These are phyloP conservation scores for Tolypocladium tundrense DNA, from an alignment of 2,329 filamentous ascomycete genomes.

Conservation along the genomic window DNA sequence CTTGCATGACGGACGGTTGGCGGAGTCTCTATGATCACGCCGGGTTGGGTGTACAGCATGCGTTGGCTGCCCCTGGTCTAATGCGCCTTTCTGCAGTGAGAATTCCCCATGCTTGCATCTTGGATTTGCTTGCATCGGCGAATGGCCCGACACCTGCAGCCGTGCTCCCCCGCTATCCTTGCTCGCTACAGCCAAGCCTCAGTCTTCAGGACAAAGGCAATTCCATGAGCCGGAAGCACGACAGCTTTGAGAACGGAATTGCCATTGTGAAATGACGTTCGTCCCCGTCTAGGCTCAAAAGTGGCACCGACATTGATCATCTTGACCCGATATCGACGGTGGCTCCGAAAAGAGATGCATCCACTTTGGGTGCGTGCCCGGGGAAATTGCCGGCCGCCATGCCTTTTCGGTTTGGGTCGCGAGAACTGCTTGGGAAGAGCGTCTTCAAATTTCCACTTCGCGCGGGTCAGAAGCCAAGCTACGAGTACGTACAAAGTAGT, in stretches of 20 bases:
- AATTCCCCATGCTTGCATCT: background rate
- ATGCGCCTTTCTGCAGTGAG: background rate
- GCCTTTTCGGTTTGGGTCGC: background rate
- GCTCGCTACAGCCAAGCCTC: background rate
- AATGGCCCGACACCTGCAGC: background rate
- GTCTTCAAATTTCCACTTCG: background rate
- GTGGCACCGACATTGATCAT: background rate
- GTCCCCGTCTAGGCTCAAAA: background rate
- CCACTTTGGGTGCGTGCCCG: background rate
- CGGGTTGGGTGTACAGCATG: background rate
- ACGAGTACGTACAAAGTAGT: no score
- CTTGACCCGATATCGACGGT: background rate
- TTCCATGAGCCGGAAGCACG: background rate
- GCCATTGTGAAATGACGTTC: background rate
- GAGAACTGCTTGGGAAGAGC: background rate
- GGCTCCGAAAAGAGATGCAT: no score
- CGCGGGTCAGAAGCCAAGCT: background rate
- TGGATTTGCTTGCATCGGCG: background rate
- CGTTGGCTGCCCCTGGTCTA: background rate
- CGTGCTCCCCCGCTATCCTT: background rate
- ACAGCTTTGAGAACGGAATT: background rate
- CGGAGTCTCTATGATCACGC: background rate
- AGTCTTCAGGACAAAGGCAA: background rate
- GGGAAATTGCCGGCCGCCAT: background rate
- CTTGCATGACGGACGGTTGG: background rate